Percentiles rank a stretch among this genome's conserved stretches.
phyloP scores from a whole-genome alignment of 345 rosid species.

The Noccaea caerulescens region DNA sequence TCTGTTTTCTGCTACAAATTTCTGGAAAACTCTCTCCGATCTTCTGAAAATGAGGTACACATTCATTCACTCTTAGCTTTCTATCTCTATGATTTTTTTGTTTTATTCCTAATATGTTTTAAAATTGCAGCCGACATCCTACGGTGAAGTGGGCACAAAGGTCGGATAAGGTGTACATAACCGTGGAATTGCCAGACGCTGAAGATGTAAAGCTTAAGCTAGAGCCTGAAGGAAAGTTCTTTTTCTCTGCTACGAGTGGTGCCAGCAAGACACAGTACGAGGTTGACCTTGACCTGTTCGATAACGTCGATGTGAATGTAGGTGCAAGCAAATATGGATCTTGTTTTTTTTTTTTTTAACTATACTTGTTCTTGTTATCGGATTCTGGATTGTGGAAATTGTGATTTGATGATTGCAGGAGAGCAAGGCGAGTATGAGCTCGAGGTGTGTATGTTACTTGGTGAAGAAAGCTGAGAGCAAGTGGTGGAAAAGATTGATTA shows the following conservation, averaged over 20 bases:
- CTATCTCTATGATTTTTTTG: not conserved
- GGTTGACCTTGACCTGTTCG: slow-evolving; percentile 52
- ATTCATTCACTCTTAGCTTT: not conserved
- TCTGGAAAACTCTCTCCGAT: not conserved
- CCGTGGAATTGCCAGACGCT: slow-evolving; percentile 60
- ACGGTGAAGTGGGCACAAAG: slow-evolving; percentile 68
- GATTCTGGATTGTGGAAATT: slow-evolving; percentile 8
- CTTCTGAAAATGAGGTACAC: slow-evolving; percentile 29
- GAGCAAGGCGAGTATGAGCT: slow-evolving; percentile 54
- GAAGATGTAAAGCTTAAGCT: slow-evolving; percentile 59
- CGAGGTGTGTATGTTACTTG: slow-evolving; percentile 52
- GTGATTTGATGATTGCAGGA: slow-evolving; percentile 45
- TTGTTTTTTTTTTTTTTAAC: not conserved
- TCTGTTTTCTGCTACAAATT: slow-evolving; percentile 15
- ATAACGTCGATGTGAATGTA: slow-evolving; percentile 58
- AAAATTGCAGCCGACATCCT: slow-evolving; percentile 56
- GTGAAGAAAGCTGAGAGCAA: slow-evolving; percentile 56
- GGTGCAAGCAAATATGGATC: slow-evolving; percentile 1
- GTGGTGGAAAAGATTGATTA: slow-evolving; percentile 65
- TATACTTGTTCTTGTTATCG: not conserved
- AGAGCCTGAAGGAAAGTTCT: slow-evolving; percentile 61
- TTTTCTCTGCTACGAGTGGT: slow-evolving; percentile 60
- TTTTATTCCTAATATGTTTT: not conserved
- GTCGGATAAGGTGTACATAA: slow-evolving; percentile 54
- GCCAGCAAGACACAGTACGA: slow-evolving; percentile 52